These are phyloP conservation scores for Dionaea muscipula DNA, from an alignment of 179 eudicot species.

Conservation along the genomic window DNA sequence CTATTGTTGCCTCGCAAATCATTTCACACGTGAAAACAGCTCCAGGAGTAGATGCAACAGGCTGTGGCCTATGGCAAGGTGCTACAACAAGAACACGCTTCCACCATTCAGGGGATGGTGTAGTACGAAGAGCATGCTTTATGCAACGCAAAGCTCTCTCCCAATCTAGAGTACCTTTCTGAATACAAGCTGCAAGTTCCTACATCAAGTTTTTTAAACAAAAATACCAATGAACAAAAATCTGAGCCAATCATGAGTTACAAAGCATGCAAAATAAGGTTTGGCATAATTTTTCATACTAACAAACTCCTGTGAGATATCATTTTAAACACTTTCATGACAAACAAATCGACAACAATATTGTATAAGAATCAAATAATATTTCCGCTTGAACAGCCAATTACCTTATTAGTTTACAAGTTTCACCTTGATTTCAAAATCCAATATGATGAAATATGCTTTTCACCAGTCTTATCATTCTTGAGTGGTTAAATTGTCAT, in stretches of 20 bases:
- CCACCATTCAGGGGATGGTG: conserved; percentile 99
- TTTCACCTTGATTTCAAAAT: too few relatives aligned
- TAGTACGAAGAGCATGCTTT: conserved; percentile 81
- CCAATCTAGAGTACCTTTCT: conserved; percentile 89
- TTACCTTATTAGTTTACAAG: too few relatives aligned
- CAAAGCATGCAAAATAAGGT: too few relatives aligned
- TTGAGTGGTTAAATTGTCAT: not conserved
- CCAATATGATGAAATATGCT: too few relatives aligned
- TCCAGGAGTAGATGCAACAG: conserved; percentile 60
- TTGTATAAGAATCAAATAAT: too few relatives aligned
- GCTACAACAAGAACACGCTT: conserved; percentile 83
- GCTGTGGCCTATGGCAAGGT: conserved; percentile 50
- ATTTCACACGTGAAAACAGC: conserved; percentile 94
- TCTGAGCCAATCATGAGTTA: not conserved
- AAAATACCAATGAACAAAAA: conserved; percentile 3
- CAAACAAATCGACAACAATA: too few relatives aligned
- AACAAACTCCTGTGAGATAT: too few relatives aligned
- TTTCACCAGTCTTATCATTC: not conserved
- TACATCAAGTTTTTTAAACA: conserved; percentile 20
- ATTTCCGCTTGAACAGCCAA: too few relatives aligned
- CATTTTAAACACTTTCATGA: too few relatives aligned
- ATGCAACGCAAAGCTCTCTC: conserved; percentile 90
- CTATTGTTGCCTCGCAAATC: conserved; percentile 87
- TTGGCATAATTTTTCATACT: too few relatives aligned
- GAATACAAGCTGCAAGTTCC: conserved; percentile 86